These are phyloP conservation scores for Chimonanthus praecox DNA, from an alignment of 164 flowering plant genomes.

Conservation along the genomic window DNA sequence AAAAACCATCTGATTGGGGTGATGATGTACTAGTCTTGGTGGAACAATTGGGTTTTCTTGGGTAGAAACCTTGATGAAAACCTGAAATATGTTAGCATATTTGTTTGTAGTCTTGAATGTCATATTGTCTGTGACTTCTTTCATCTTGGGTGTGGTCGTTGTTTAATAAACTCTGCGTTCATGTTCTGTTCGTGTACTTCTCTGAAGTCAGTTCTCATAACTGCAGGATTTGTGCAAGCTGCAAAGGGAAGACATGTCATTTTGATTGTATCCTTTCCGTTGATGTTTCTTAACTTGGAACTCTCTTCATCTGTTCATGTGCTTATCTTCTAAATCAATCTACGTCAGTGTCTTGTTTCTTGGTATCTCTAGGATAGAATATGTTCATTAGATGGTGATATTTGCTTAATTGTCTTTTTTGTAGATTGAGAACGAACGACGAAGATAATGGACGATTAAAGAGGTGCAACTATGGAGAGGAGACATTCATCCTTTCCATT, in stretches of 20 bases:
- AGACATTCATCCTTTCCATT: neutral
- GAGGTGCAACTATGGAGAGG: neutral
- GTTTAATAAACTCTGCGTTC: neutral
- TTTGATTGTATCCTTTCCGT: neutral
- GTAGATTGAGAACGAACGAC: neutral
- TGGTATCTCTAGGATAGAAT: neutral
- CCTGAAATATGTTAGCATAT: neutral
- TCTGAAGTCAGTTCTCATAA: neutral
- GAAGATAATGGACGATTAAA: neutral
- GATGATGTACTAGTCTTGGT: conserved; percentile 22
- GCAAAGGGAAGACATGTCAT: neutral
- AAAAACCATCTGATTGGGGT: conserved; percentile 25
- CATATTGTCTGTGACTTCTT: neutral
- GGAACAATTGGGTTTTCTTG: conserved; percentile 20
- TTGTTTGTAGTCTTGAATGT: neutral
- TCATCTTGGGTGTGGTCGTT: neutral
- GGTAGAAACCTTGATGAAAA: neutral
- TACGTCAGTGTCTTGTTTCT: neutral
- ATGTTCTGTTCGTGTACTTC: no score
- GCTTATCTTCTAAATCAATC: no score
- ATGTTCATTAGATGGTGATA: neutral
- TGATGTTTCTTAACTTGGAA: neutral
- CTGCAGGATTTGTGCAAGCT: neutral
- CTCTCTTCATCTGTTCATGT: neutral
- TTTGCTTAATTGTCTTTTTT: neutral